Base-by-base conservation (phyloP, 805 yeast species). In the Yamadazyma olivae region DNA sequence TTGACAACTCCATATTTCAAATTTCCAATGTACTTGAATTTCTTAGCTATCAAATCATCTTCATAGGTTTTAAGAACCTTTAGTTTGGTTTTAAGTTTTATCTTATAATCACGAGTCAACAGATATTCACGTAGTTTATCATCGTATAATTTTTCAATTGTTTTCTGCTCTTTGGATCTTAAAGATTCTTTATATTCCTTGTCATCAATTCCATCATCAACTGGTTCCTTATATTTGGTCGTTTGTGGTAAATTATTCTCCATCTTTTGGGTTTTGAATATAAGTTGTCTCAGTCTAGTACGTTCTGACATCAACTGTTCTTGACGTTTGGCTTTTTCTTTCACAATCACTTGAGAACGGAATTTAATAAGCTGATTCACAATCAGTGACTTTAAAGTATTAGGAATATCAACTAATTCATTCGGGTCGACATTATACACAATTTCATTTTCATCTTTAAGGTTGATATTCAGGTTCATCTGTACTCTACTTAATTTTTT, bases 331-430 rank as follows among this genome's bases (percentile, higher is more conserved):
- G 66, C 65, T 35, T 67, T 64, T 38, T 79, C 85, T 18, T 74
- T 56, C 27, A 68, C 68, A 35, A 77, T 49, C 18, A 79, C 81
- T 28, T 68, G 70, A 16, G 78, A 60, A 48, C 86, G 57, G 50
- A 81, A 81, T 41, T 70, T 73, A 39, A 77, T 63, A 38, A 81
- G 71, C 39, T 75, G 77, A 37, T 67, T 65, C 14, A 65, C 70
- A 24, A 79, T 73, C n/a, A 59, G 61, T 15, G 77, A 80, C 30
- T 72, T 54, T 63, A 75, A 60, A 17, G 73, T 72, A 17, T 58
- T 54, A 2, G 86, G 84, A 3, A 80, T 71, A 44, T 77, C 85
- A 10, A 67, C 58, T 36, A 81, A 52, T 46, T 79, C 85, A 30
- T 62, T 58, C n/a, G 69, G 64, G 49, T 81, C 83, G 21, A 81